Percentiles rank a stretch among this genome's conserved stretches.
phyloP scores from a whole-genome alignment of 495 filamentous ascomycete genomes.

The Beverwykella pulmonaria region DNA sequence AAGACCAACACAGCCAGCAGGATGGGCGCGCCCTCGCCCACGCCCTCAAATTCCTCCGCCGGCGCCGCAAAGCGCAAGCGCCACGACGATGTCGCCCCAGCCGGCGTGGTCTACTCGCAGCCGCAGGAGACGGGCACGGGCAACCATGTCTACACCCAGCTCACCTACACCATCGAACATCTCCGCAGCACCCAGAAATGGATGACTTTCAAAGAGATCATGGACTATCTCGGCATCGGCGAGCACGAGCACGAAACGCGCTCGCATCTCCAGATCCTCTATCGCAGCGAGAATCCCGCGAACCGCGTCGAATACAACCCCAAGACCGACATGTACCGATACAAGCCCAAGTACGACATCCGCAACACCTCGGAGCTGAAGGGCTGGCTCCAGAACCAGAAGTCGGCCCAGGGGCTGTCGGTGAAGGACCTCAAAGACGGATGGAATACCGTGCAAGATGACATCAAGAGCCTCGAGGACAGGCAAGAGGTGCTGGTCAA shows the following conservation, averaged over 20 bases:
- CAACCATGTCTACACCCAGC: slow-evolving; percentile 77
- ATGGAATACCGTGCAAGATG: slow-evolving; percentile 78
- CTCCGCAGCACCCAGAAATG: slow-evolving; percentile 69
- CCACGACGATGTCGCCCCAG: slow-evolving; percentile 53
- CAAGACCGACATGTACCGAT: slow-evolving; percentile 69
- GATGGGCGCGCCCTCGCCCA: slow-evolving; percentile 36
- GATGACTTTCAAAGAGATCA: slow-evolving; percentile 70
- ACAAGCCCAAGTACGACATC: slow-evolving; percentile 79
- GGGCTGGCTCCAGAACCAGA: slow-evolving; percentile 74
- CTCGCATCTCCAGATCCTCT: slow-evolving; percentile 17
- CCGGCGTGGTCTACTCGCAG: slow-evolving; percentile 69
- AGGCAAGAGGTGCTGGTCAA: slow-evolving; percentile 80
- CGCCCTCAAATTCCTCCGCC: slow-evolving; percentile 33
- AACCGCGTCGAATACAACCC: slow-evolving; percentile 72
- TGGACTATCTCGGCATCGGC: slow-evolving; percentile 71
- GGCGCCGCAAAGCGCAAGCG: slow-evolving; percentile 60
- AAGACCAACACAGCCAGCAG: slow-evolving; percentile 36
- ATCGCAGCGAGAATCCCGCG: slow-evolving; percentile 51
- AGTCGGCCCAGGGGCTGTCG: slow-evolving; percentile 75
- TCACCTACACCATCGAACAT: slow-evolving; percentile 79
- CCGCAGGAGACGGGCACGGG: slow-evolving; percentile 76
- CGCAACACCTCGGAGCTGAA: slow-evolving; percentile 73
- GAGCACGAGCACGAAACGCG: slow-evolving; percentile 24
- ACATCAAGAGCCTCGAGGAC: slow-evolving; percentile 75
- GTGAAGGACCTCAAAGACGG: slow-evolving; percentile 93